A percentile compares a stretch with the other conserved stretches of the same genome.
Evolutionary conservation across 2,329 filamentous ascomycete genomes (phyloP).

Genomic region (Penicillium concentricum): DNA sequence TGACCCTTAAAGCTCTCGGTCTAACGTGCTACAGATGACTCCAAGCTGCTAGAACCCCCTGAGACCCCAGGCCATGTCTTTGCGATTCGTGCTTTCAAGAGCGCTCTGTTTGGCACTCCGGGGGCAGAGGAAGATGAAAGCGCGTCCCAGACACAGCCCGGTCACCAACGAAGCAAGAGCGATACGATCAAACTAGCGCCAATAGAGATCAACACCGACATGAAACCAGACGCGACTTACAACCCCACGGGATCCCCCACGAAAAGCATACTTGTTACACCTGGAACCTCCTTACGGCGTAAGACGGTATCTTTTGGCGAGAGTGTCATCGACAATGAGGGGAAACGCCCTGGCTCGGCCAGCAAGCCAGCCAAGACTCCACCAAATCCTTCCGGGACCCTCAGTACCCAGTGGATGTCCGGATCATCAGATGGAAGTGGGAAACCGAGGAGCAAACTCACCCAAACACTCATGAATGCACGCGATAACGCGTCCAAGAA

Average conservation of each 20-base stretch:
- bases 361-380: constrained; percentile 50
- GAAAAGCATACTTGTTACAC: constrained; percentile 65
- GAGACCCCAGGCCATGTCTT: constrained; percentile 67
- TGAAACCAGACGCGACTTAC: constrained; percentile 25
- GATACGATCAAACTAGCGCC: constrained; percentile 20
- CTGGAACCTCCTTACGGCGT: constrained; percentile 56
- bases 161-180: constrained; percentile 22
- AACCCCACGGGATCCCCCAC: constrained; percentile 50
- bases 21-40: constrained; percentile 37
- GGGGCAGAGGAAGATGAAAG: constrained; percentile 48
- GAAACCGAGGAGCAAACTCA: constrained; percentile 42
- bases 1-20: not conserved
- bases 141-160: constrained; percentile 15
- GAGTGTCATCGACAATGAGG: constrained; percentile 57
- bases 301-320: constrained; percentile 63
- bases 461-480: constrained; percentile 41
- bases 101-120: constrained; percentile 64
- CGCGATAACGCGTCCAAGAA: constrained; percentile 37
- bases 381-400: constrained; percentile 47
- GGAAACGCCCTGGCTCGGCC: constrained; percentile 46
- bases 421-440: constrained; percentile 32
- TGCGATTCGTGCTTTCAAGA: constrained; percentile 65
- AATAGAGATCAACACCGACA: constrained; percentile 20
- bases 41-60: constrained; percentile 58
- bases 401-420: constrained; percentile 44